These are phyloP conservation scores for Eucalyptus erythrocorys DNA, from an alignment of 345 rosid species.

Conservation along the genomic window DNA sequence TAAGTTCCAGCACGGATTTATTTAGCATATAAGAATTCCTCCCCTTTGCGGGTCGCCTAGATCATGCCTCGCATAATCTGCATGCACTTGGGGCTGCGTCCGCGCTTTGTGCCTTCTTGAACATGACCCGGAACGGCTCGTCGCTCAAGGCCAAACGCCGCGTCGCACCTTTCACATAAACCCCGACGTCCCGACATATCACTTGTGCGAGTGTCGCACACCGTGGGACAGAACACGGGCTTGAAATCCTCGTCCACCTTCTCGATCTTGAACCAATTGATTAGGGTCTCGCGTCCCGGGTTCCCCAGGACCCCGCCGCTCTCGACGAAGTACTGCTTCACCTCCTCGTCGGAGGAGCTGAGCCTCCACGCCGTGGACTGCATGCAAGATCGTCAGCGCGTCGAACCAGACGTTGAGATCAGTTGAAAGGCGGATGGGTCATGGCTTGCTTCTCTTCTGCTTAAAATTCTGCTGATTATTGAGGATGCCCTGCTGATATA, in stretches of 20 bases:
- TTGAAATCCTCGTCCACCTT: slow-evolving; percentile 31
- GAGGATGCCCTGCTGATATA: neutral
- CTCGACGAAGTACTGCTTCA: slow-evolving; percentile 23
- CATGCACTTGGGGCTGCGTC: neutral
- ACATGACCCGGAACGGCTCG: slow-evolving; percentile 32
- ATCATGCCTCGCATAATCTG: neutral
- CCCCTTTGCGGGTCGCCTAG: neutral
- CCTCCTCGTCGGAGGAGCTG: slow-evolving; percentile 12
- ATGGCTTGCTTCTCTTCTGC: neutral
- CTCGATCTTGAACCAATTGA: slow-evolving; percentile 61
- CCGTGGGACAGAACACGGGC: slow-evolving; percentile 48
- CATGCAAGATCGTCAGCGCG: slow-evolving; percentile 16
- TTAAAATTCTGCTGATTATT: neutral
- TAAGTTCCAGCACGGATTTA: neutral
- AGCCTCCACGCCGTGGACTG: slow-evolving; percentile 46
- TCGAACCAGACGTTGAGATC: slow-evolving; percentile 36
- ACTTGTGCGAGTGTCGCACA: slow-evolving; percentile 39
- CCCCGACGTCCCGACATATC: slow-evolving; percentile 41
- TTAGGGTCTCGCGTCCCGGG: slow-evolving; percentile 28
- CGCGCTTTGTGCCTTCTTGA: slow-evolving; percentile 25
- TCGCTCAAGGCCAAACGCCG: slow-evolving; percentile 44
- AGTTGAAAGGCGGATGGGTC: slow-evolving; percentile 8
- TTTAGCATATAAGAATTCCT: neutral
- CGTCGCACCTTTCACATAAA: slow-evolving; percentile 20
- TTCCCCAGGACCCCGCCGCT: slow-evolving; percentile 51